These are phyloP conservation scores for Solanum pimpinellifolium DNA, from an alignment of 257 asterid species.

Conservation along the genomic window DNA sequence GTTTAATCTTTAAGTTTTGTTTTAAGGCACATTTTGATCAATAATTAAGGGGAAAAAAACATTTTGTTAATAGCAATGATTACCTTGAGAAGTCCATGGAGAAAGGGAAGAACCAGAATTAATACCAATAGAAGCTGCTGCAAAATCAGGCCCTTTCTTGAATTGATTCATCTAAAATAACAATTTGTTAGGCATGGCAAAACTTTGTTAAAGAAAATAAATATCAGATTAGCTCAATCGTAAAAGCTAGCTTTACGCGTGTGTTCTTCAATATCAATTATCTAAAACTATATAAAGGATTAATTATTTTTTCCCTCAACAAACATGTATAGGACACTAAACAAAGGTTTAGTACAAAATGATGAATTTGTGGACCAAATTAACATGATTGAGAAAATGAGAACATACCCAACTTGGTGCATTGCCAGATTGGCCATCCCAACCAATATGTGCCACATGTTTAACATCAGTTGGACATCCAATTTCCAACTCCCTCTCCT, in stretches of 20 bases:
- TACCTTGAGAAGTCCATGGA: conserved; percentile 82
- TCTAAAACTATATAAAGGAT: not conserved
- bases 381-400: not conserved
- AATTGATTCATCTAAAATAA: not conserved
- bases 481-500: conserved; percentile 76
- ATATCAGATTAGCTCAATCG: not conserved
- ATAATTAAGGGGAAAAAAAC: not conserved
- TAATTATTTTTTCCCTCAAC: not conserved
- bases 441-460: conserved; percentile 89
- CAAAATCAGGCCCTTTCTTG: conserved; percentile 66
- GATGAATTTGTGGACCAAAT: not conserved
- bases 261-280: not conserved
- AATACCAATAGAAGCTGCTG: conserved; percentile 39
- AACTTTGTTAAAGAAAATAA: not conserved
- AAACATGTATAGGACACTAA: not conserved
- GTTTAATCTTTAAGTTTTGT: not conserved
- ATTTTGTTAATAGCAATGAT: not conserved
- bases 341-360: not conserved
- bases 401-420: conserved; percentile 81
- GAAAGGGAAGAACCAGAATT: conserved; percentile 47
- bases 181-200: not conserved
- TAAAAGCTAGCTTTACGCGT: not conserved
- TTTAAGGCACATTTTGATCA: not conserved
- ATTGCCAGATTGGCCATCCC: conserved; percentile 67
- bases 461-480: conserved; percentile 83